Evolutionary conservation across 306 rosid genomes (phyloP).

Genomic region (Luffa acutangula): DNA sequence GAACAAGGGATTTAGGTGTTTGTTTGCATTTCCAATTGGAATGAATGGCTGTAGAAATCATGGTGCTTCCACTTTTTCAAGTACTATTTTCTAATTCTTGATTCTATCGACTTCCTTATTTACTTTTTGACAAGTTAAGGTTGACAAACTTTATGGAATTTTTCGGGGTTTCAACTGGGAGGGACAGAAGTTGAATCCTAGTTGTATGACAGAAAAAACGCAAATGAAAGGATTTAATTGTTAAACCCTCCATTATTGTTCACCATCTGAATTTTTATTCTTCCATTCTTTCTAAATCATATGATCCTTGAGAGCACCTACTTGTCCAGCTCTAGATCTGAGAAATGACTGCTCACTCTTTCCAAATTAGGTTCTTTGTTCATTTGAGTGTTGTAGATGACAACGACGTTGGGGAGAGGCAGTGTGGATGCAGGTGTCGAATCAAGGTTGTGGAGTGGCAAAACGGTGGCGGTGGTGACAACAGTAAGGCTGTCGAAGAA

Average conservation of each 20-base stretch:
- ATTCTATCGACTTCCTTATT: neutral
- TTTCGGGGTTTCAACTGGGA: neutral
- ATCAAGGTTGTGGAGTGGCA: no score
- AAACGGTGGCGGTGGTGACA: no score
- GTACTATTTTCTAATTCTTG: neutral
- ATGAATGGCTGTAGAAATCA: neutral
- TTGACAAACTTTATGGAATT: neutral
- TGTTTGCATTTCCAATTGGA: no score
- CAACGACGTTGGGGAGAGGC: no score
- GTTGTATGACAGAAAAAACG: neutral
- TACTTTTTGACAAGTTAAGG: neutral
- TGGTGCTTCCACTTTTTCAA: neutral
- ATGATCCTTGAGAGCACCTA: neutral
- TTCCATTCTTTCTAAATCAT: neutral
- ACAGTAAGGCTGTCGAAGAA: no score
- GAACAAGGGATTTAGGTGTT: no score
- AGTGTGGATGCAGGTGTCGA: no score
- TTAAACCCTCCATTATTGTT: neutral
- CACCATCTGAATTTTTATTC: neutral
- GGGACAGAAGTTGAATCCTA: neutral
- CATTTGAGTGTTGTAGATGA: no score
- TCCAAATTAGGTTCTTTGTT: no score
- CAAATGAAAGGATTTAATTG: neutral
- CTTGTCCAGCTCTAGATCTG: neutral
- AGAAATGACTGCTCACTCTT: no score